Evolutionary conservation across 495 filamentous ascomycete genomes (phyloP).

Genomic region (Hypoxylon rickii): DNA sequence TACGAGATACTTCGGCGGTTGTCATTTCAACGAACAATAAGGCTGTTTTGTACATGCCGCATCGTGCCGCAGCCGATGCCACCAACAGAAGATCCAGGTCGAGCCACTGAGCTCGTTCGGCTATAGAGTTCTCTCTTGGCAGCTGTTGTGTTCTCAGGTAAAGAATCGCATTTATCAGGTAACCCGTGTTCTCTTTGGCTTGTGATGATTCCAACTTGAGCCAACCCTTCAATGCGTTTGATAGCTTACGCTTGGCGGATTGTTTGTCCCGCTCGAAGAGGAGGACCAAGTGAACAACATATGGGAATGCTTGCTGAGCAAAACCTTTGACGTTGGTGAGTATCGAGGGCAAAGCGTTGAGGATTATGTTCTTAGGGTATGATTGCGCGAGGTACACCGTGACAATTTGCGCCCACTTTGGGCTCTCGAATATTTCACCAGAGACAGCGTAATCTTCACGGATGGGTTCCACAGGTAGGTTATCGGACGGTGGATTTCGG

Average conservation of each 20-base stretch:
- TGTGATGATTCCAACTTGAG: slow-evolving; percentile 46
- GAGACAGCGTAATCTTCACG: slow-evolving; percentile 39
- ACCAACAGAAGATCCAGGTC: slow-evolving; percentile 76
- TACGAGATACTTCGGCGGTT: slow-evolving; percentile 55
- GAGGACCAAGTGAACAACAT: slow-evolving; percentile 79
- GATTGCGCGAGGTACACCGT: slow-evolving; percentile 64
- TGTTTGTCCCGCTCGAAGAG: slow-evolving; percentile 55
- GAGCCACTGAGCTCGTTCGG: slow-evolving; percentile 82
- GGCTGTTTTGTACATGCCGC: slow-evolving; percentile 85
- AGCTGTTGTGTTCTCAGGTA: slow-evolving; percentile 83
- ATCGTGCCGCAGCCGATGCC: slow-evolving; percentile 75
- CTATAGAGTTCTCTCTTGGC: slow-evolving; percentile 74
- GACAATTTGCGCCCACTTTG: slow-evolving; percentile 67
- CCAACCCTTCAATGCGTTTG: slow-evolving; percentile 55
- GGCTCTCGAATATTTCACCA: slow-evolving; percentile 39
- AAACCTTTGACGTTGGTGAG: slow-evolving; percentile 66
- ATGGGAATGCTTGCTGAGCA: slow-evolving; percentile 73
- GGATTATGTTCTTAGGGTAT: slow-evolving; percentile 64
- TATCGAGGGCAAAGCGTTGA: slow-evolving; percentile 66
- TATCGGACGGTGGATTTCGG: slow-evolving; percentile 52
- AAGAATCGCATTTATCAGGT: slow-evolving; percentile 80
- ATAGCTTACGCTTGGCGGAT: slow-evolving; percentile 52
- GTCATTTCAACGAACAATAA: slow-evolving; percentile 81
- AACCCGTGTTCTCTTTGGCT: slow-evolving; percentile 52
- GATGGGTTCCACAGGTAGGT: slow-evolving; percentile 19